phyloP scores from a whole-genome alignment of 768 basidiomycete species.

The Porphyrellus cyaneotinctus region DNA sequence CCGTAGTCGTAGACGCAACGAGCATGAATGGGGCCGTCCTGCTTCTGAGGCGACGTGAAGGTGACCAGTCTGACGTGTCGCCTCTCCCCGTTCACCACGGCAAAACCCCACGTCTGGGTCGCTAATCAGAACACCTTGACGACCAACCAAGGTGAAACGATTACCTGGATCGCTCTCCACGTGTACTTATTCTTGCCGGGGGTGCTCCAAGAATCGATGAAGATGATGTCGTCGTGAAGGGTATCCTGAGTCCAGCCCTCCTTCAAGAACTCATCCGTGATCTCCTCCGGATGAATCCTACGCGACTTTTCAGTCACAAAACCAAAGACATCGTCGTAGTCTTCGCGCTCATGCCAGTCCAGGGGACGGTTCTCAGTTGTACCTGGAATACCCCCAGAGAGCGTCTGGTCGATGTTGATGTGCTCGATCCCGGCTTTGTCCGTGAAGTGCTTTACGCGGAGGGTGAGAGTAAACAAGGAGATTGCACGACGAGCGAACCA shows the following conservation, averaged over 20 bases:
- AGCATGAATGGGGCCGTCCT: conserved; percentile 46
- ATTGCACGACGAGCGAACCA: conserved; percentile 72
- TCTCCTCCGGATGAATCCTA: conserved; percentile 44
- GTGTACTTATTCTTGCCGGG: conserved; percentile 53
- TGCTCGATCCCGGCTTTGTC: conserved; percentile 57
- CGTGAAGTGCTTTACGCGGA: conserved; percentile 61
- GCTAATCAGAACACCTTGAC: background rate
- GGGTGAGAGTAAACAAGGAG: conserved; percentile 50
- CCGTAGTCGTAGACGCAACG: conserved; percentile 67
- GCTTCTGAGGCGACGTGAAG: conserved; percentile 57
- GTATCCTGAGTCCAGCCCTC: conserved; percentile 43
- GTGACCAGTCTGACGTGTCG: conserved; percentile 57
- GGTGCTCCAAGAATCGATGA: conserved; percentile 49
- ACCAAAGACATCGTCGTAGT: conserved; percentile 63
- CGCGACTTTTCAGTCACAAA: conserved; percentile 50
- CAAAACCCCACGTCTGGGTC: conserved; percentile 57
- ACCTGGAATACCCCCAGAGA: conserved; percentile 59
- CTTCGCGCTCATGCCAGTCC: conserved; percentile 49
- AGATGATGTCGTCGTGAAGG: conserved; percentile 32
- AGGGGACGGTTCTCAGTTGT: conserved; percentile 56
- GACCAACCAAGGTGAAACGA: conserved; percentile 3
- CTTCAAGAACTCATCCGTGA: conserved; percentile 42
- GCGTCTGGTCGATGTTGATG: conserved; percentile 62
- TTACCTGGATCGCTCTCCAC: conserved; percentile 66
- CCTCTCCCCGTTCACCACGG: conserved; percentile 54